phyloP scores from a whole-genome alignment of 1,284 basidiomycete genomes.

The Cutaneotrichosporon mucoides region DNA sequence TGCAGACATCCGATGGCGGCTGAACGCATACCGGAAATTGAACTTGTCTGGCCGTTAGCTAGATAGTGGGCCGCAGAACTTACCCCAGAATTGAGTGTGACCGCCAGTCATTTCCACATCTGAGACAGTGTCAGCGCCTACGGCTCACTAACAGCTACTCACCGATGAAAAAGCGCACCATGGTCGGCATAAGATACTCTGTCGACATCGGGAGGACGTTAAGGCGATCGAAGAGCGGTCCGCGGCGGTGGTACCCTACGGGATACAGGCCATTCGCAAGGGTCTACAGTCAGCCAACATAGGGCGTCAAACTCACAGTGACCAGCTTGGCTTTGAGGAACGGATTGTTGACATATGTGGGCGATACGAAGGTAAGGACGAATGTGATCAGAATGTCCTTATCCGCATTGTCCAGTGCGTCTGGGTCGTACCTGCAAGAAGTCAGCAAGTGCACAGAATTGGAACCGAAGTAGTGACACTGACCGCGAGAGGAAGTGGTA shows the following conservation, averaged over 20 bases:
- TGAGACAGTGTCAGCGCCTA: constrained; percentile 38
- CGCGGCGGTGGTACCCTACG: constrained; percentile 68
- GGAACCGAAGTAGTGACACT: too few relatives aligned
- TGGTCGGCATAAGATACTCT: constrained; percentile 80
- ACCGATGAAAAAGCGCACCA: constrained; percentile 97
- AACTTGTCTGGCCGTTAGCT: constrained; percentile 36
- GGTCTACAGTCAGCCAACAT: constrained; percentile 54
- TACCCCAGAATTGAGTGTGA: constrained; percentile 93
- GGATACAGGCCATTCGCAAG: constrained; percentile 77
- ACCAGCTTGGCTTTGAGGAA: constrained; percentile 98
- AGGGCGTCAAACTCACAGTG: constrained; percentile 57
- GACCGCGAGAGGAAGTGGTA: constrained; percentile 61
- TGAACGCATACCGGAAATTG: constrained; percentile 30
- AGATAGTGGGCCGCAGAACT: constrained; percentile 39
- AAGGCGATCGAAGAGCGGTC: constrained; percentile 74
- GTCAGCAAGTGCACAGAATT: not conserved
- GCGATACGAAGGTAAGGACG: constrained; percentile 84
- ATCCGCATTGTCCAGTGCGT: constrained; percentile 74
- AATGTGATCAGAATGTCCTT: constrained; percentile 87
- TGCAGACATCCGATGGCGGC: not conserved
- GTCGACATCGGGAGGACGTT: constrained; percentile 82
- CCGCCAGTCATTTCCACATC: constrained; percentile 97
- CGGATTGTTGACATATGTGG: constrained; percentile 98
- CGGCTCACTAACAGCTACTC: constrained; percentile 26
- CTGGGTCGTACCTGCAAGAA: constrained; percentile 61